Percentiles rank a stretch among this genome's conserved stretches.
Evolutionary conservation across 2,329 filamentous ascomycete species (phyloP).

Genomic region (Corynespora cassiicola): DNA sequence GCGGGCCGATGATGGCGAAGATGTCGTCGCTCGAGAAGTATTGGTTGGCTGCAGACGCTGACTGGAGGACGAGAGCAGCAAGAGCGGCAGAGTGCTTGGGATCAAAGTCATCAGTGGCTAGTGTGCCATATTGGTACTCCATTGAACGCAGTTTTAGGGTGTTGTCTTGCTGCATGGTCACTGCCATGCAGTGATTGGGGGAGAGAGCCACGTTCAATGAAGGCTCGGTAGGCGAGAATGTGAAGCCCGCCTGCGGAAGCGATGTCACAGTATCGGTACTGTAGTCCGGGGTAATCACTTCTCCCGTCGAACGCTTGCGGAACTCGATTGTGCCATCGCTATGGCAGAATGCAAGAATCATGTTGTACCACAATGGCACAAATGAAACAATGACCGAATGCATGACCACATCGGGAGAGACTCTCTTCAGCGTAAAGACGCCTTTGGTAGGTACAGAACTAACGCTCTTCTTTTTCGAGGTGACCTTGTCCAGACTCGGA

Average conservation of each 20-base stretch:
- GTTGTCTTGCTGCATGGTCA: slow-evolving; percentile 51
- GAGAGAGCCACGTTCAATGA: slow-evolving; percentile 57
- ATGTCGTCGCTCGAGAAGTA: slow-evolving; percentile 58
- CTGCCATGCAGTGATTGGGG: slow-evolving; percentile 55
- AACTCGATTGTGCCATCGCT: slow-evolving; percentile 84
- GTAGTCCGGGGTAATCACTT: slow-evolving; percentile 68
- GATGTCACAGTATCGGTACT: slow-evolving; percentile 72
- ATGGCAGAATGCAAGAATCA: slow-evolving; percentile 73
- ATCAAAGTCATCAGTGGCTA: slow-evolving; percentile 31
- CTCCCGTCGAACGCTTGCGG: slow-evolving; percentile 76
- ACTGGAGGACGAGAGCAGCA: slow-evolving; percentile 50
- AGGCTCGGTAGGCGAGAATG: slow-evolving; percentile 69
- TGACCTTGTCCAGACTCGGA: slow-evolving; percentile 78
- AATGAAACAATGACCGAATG: slow-evolving; percentile 76
- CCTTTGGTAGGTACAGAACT: slow-evolving; percentile 40
- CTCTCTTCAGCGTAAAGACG: slow-evolving; percentile 55
- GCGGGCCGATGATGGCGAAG: slow-evolving; percentile 46
- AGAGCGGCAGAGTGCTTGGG: slow-evolving; percentile 46
- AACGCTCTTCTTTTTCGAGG: slow-evolving; percentile 66
- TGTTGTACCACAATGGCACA: slow-evolving; percentile 72
- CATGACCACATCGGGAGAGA: slow-evolving; percentile 71
- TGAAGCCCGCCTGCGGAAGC: slow-evolving; percentile 79
- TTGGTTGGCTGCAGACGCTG: slow-evolving; percentile 51
- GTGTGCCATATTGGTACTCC: slow-evolving; percentile 46
- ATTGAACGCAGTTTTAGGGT: slow-evolving; percentile 50